Evolutionary conservation across 306 rosid genomes (phyloP).

Genomic region (Echinosophora koreensis): DNA sequence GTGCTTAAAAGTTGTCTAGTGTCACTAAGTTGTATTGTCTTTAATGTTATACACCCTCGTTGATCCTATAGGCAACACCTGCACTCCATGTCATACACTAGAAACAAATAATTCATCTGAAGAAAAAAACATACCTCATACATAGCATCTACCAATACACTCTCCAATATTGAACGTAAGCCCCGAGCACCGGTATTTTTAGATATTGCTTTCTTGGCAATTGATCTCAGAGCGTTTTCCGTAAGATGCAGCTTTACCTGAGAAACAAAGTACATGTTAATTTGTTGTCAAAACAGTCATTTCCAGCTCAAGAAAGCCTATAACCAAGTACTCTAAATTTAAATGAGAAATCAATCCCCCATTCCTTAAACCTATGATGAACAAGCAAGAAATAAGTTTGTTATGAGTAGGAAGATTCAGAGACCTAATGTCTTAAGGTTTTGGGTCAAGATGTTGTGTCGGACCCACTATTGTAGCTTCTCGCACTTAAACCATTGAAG

Average conservation of each 20-base stretch:
- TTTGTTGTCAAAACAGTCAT: conserved; percentile 38
- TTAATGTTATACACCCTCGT: conserved; percentile 1
- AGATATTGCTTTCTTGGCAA: conserved; percentile 85
- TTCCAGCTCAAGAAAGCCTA: conserved; percentile 27
- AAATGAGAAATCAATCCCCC: conserved; percentile 32
- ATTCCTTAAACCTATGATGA: conserved; percentile 29
- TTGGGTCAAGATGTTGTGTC: neutral
- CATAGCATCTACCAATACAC: conserved; percentile 92
- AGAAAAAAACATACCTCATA: conserved; percentile 73
- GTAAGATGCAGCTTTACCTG: conserved; percentile 91
- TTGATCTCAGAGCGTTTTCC: conserved; percentile 68
- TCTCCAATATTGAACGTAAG: conserved; percentile 80
- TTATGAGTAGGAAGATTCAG: neutral
- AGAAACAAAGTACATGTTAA: conserved; percentile 36
- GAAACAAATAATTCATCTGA: conserved; percentile 13
- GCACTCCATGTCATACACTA: conserved; percentile 16
- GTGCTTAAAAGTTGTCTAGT: neutral
- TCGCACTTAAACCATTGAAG: neutral
- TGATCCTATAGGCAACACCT: conserved; percentile 3
- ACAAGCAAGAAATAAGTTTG: conserved; percentile 31
- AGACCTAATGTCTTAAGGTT: neutral
- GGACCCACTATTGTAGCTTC: conserved; percentile 3
- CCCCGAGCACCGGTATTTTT: conserved; percentile 96
- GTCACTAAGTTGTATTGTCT: neutral
- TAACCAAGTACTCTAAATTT: conserved; percentile 13